These are phyloP conservation scores for Physcia stellaris DNA, from an alignment of 495 filamentous ascomycete genomes.

Conservation along the genomic window DNA sequence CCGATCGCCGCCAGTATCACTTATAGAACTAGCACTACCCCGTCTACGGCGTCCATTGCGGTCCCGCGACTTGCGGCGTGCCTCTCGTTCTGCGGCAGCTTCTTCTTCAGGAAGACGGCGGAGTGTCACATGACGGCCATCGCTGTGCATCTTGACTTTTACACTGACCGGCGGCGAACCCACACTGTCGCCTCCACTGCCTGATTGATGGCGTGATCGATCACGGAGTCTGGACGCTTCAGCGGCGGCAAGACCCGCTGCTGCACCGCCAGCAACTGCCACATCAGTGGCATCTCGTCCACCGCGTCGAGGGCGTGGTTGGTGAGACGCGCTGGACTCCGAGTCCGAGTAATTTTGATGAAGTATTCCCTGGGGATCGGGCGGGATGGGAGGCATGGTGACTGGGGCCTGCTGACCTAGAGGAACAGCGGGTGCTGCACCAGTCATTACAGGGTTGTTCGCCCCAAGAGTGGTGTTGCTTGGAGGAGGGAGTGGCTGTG, in stretches of 20 bases:
- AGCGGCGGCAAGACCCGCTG: slow-evolving; percentile 31
- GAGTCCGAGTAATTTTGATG: slow-evolving; percentile 45
- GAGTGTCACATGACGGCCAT: slow-evolving; percentile 70
- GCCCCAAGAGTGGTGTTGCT: slow-evolving; percentile 6
- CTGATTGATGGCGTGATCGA: slow-evolving; percentile 16
- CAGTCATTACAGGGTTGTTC: slow-evolving; percentile 3
- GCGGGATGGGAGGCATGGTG: slow-evolving; percentile 30
- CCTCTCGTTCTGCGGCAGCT: slow-evolving; percentile 48
- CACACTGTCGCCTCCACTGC: slow-evolving; percentile 24
- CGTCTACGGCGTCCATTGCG: slow-evolving; percentile 16
- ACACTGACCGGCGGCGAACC: slow-evolving; percentile 57
- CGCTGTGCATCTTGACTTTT: slow-evolving; percentile 67
- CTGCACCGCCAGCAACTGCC: slow-evolving; percentile 30
- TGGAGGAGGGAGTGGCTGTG: slow-evolving; percentile 1
- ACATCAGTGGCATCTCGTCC: slow-evolving; percentile 26
- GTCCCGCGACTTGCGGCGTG: slow-evolving; percentile 24
- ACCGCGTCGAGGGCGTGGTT: slow-evolving; percentile 32
- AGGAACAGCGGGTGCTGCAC: background rate
- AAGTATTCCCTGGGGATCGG: slow-evolving; percentile 38
- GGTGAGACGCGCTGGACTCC: slow-evolving; percentile 38
- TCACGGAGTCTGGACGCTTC: slow-evolving; percentile 28
- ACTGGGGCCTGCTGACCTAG: background rate
- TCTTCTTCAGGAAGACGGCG: slow-evolving; percentile 71
- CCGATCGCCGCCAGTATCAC: slow-evolving; percentile 33
- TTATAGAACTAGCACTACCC: slow-evolving; percentile 32